Evolutionary conservation across 495 filamentous ascomycete species (phyloP).

Genomic region (Tetracladium setigerum): DNA sequence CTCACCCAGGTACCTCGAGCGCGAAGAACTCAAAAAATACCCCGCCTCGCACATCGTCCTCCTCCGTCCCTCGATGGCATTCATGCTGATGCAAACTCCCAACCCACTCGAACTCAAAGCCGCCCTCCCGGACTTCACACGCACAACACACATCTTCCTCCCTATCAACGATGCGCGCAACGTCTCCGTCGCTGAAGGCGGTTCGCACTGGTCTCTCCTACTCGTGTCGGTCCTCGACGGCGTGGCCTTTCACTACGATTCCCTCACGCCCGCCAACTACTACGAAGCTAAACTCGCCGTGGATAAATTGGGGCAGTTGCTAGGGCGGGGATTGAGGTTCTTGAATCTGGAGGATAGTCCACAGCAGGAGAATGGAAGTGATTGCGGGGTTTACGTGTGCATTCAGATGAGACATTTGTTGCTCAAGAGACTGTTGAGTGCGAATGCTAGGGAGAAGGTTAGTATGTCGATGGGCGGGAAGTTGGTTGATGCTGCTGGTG

Average conservation of each 20-base stretch:
- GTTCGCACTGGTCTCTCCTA: constrained; percentile 91
- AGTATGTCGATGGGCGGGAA: constrained; percentile 84
- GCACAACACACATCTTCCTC: constrained; percentile 90
- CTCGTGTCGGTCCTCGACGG: constrained; percentile 84
- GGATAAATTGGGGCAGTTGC: constrained; percentile 51
- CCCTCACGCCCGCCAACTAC: constrained; percentile 68
- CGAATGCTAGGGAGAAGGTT: constrained; percentile 72
- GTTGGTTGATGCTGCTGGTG: constrained; percentile 64
- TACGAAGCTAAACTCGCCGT: constrained; percentile 60
- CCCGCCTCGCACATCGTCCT: constrained; percentile 80
- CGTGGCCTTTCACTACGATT: constrained; percentile 95
- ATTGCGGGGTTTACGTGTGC: constrained; percentile 96
- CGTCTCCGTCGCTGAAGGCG: constrained; percentile 71
- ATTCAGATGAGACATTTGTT: constrained; percentile 86
- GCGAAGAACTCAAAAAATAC: constrained; percentile 69
- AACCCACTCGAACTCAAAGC: constrained; percentile 65
- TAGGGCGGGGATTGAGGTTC: constrained; percentile 60
- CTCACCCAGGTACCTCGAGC: constrained; percentile 70
- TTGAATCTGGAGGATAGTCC: constrained; percentile 75
- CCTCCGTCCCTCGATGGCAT: constrained; percentile 87
- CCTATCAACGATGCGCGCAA: constrained; percentile 88
- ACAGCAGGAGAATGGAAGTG: constrained; percentile 84
- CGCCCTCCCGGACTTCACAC: constrained; percentile 71
- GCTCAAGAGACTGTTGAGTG: constrained; percentile 69
- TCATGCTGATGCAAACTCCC: constrained; percentile 79